These are phyloP conservation scores for Pyrus pyrifolia DNA, from an alignment of 306 rosid species.

Conservation along the genomic window DNA sequence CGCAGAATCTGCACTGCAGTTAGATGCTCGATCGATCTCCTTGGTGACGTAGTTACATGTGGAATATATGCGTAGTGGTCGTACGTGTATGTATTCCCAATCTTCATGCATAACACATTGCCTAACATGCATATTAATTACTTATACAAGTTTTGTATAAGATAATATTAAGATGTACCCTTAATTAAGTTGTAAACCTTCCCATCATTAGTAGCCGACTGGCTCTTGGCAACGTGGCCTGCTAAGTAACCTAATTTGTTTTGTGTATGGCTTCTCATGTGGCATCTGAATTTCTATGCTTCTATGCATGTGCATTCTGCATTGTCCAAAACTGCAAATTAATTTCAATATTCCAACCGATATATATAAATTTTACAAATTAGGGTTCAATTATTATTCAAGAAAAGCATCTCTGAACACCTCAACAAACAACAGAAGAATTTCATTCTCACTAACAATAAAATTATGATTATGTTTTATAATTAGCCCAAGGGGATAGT, in stretches of 20 bases:
- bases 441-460: background rate
- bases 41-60: background rate
- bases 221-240: background rate
- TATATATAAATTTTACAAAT: background rate
- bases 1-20: background rate
- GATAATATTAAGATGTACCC: background rate
- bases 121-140: background rate
- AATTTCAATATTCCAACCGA: background rate
- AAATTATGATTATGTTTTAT: background rate
- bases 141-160: background rate
- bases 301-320: slow-evolving; percentile 1
- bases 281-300: background rate
- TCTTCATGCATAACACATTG: background rate
- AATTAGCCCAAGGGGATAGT: too few relatives aligned
- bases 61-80: background rate
- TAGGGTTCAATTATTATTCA: background rate
- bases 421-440: background rate
- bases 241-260: background rate
- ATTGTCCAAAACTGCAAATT: background rate
- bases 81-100: background rate
- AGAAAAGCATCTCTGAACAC: too few relatives aligned
- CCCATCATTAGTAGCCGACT: background rate
- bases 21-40: background rate
- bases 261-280: background rate
- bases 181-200: background rate